Evolutionary conservation across 441 rosid genomes (phyloP).

Genomic region (Populus trichocarpa): DNA sequence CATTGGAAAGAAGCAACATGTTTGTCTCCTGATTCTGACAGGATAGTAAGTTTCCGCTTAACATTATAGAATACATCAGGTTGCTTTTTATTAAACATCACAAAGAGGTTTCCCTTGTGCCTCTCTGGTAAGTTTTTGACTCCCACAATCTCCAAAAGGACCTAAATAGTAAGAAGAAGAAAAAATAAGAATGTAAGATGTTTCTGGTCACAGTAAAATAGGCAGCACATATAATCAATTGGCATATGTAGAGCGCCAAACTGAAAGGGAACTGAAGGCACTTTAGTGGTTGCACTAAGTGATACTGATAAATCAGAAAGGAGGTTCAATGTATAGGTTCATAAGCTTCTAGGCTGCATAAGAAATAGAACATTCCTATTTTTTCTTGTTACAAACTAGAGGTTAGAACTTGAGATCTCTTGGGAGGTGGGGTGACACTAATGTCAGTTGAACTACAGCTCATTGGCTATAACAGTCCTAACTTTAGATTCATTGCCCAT

Average conservation of each 20-base stretch:
- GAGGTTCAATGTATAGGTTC: background rate
- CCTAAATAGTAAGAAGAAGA: slow-evolving; percentile 34
- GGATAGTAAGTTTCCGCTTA: slow-evolving; percentile 56
- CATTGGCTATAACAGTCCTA: background rate
- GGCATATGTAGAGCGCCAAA: background rate
- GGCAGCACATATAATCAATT: background rate
- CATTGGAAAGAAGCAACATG: slow-evolving; percentile 70
- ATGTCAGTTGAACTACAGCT: background rate
- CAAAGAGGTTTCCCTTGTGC: slow-evolving; percentile 57
- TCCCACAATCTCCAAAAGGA: slow-evolving; percentile 67
- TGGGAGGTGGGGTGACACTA: background rate
- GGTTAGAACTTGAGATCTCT: background rate
- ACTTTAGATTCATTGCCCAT: background rate
- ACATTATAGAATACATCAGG: slow-evolving; percentile 56
- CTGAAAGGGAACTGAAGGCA: background rate
- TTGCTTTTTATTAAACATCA: slow-evolving; percentile 52
- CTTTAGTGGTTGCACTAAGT: background rate
- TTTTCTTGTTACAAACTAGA: background rate
- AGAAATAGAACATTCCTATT: background rate
- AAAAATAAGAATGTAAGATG: slow-evolving; percentile 13
- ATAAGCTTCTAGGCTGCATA: background rate
- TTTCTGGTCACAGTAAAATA: background rate
- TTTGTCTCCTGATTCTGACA: slow-evolving; percentile 55
- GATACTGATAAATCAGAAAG: background rate
- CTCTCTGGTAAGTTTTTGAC: slow-evolving; percentile 60